phyloP scores from a whole-genome alignment of 208 protist genomes.

The Strigomonas culicis region DNA sequence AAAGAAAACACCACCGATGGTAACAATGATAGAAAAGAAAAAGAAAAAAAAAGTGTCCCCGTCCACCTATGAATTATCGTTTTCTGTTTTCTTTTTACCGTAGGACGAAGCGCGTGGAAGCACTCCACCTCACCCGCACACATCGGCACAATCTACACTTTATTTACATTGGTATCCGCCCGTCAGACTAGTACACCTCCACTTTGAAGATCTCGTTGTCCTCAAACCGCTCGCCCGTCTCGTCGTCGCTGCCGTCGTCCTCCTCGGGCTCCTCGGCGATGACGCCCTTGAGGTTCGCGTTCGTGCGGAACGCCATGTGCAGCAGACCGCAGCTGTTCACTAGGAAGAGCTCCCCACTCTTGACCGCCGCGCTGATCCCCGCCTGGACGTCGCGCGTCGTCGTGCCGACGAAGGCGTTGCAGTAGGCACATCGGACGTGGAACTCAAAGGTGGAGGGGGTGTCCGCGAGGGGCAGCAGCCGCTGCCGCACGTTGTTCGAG shows the following conservation, averaged over 20 bases:
- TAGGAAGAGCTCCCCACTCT: conserved; percentile 30
- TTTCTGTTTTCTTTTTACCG: too few species aligned
- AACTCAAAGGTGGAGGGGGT: conserved; percentile 20
- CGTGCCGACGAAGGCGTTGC: conserved; percentile 55
- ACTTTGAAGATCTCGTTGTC: conserved; percentile 10
- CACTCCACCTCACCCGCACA: too few species aligned
- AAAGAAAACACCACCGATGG: too few species aligned
- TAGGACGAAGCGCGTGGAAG: too few species aligned
- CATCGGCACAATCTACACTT: too few species aligned
- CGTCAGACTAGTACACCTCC: too few species aligned
- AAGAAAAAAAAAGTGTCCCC: conserved; percentile 14
- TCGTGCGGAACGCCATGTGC: conserved; percentile 32
- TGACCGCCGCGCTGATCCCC: not conserved
- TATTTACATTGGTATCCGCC: too few species aligned
- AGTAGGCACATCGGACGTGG: conserved; percentile 52
- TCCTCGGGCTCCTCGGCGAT: conserved; percentile 14
- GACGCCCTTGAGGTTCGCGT: conserved; percentile 15
- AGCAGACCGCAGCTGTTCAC: conserved; percentile 61
- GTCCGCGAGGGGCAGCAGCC: not conserved
- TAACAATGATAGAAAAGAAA: too few species aligned
- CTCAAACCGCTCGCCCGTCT: conserved; percentile 13
- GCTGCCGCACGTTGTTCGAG: not conserved
- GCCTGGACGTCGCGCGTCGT: conserved; percentile 14
- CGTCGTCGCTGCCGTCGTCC: not conserved
- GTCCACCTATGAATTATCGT: too few species aligned